Evolutionary conservation across 306 rosid genomes (phyloP).

Genomic region (Fragaria nilgerrensis): DNA sequence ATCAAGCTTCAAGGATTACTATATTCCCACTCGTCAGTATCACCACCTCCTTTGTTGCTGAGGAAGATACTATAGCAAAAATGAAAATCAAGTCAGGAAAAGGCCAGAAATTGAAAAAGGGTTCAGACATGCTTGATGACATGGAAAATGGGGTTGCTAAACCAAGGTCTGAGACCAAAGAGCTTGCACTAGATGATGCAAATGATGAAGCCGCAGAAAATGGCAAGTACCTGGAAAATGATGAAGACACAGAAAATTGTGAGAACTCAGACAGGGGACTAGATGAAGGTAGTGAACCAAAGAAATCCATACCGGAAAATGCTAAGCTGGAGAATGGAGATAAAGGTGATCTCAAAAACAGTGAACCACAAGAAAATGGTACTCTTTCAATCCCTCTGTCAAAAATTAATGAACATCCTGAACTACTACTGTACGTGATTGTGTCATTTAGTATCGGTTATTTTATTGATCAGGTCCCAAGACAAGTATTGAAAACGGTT

Average conservation of each 20-base stretch:
- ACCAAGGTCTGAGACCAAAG: constrained; percentile 22
- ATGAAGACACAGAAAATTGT: constrained; percentile 26
- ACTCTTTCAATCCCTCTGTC: constrained; percentile 1
- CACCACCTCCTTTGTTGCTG: constrained; percentile 95
- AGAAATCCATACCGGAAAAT: neutral
- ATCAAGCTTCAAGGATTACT: constrained; percentile 93
- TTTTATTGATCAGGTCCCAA: constrained; percentile 36
- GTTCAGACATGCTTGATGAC: constrained; percentile 35
- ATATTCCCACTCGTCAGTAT: constrained; percentile 94
- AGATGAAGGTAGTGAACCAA: neutral
- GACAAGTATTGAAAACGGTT: constrained; percentile 21
- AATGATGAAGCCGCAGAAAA: constrained; percentile 22
- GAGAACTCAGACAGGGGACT: neutral
- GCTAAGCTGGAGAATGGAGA: neutral
- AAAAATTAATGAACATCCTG: neutral
- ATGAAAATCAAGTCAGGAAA: constrained; percentile 34
- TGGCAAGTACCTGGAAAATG: neutral
- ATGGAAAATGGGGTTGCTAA: constrained; percentile 45
- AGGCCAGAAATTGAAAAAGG: constrained; percentile 11
- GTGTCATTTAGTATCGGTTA: neutral
- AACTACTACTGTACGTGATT: too few relatives aligned
- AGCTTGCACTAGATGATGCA: neutral
- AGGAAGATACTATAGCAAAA: constrained; percentile 68
- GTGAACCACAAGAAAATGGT: constrained; percentile 30
- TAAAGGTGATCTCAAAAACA: constrained; percentile 1